Percentiles rank a stretch among this genome's conserved stretches.
Evolutionary conservation across 2,329 filamentous ascomycete genomes (phyloP).

Genomic region (Penicillium sp.): DNA sequence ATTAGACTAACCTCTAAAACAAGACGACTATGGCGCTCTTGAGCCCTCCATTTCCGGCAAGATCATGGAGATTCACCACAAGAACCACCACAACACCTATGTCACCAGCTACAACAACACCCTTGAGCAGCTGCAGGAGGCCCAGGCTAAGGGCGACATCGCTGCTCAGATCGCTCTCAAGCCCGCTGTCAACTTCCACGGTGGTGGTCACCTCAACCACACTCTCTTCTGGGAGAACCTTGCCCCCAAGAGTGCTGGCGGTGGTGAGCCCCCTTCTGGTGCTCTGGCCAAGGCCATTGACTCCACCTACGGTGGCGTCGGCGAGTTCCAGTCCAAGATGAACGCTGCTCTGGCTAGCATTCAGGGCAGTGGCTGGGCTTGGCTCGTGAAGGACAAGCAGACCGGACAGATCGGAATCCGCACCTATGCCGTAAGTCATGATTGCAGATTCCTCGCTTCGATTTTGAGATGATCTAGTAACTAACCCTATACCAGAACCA

Average conservation of each 20-base stretch:
- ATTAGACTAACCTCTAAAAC: slow-evolving; percentile 3
- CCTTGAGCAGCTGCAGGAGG: slow-evolving; percentile 65
- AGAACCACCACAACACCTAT: slow-evolving; percentile 92
- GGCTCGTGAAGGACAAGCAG: slow-evolving; percentile 62
- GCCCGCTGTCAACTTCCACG: slow-evolving; percentile 64
- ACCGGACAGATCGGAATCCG: slow-evolving; percentile 57
- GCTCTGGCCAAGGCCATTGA: slow-evolving; percentile 59
- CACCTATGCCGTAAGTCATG: slow-evolving; percentile 59
- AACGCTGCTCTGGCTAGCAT: slow-evolving; percentile 63
- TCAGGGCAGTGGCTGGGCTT: slow-evolving; percentile 64
- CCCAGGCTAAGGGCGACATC: slow-evolving; percentile 54
- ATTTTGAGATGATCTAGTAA: background rate
- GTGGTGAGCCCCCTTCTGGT: slow-evolving; percentile 61
- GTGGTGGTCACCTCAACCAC: slow-evolving; percentile 63
- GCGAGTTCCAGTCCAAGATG: slow-evolving; percentile 61
- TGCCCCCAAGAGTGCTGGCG: slow-evolving; percentile 59
- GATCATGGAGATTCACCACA: slow-evolving; percentile 96
- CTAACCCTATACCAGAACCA: slow-evolving; percentile 59
- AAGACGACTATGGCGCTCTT: slow-evolving; percentile 95
- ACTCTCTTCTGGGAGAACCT: slow-evolving; percentile 67
- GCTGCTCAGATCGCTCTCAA: slow-evolving; percentile 58
- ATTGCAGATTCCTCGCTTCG: background rate
- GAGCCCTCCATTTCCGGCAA: slow-evolving; percentile 79
- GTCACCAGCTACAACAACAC: slow-evolving; percentile 85
- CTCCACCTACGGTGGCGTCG: slow-evolving; percentile 57